Conservation (phyloP, 2,329 filamentous ascomycete species). For the Myriosclerotinia curreyana region DNA sequence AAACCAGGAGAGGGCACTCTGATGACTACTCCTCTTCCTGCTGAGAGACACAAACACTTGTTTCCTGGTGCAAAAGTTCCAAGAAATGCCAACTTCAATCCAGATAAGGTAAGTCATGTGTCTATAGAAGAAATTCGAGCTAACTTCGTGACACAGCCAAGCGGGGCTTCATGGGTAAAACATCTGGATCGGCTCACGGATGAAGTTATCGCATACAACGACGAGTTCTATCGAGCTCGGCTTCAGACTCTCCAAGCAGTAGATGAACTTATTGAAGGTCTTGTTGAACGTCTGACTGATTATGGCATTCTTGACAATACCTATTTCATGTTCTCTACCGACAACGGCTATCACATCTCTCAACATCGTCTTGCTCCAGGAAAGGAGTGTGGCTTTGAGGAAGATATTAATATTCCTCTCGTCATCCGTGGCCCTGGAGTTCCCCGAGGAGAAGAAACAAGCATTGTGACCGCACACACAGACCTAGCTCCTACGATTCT, state of each 20-base stretch:
- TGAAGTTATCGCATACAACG: conserved; percentile 47
- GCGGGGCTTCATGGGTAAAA: conserved; percentile 49
- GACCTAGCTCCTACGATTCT: conserved; percentile 52
- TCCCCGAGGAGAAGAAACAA: conserved; percentile 41
- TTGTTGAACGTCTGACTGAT: conserved; percentile 46
- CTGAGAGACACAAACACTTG: conserved; percentile 58
- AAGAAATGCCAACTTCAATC: conserved; percentile 64
- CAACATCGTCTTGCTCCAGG: conserved; percentile 51
- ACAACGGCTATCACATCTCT: conserved; percentile 53
- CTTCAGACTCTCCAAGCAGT: conserved; percentile 53
- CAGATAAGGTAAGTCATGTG: conserved; percentile 47
- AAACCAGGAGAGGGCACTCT: conserved; percentile 15
- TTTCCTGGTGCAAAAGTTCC: conserved; percentile 60
- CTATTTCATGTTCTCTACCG: conserved; percentile 59
- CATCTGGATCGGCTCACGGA: conserved; percentile 44
- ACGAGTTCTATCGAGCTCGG: conserved; percentile 51
- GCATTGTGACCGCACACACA: conserved; percentile 52
- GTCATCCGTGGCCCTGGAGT: conserved; percentile 59
- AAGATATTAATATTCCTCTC: conserved; percentile 52
- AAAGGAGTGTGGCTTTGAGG: conserved; percentile 51
- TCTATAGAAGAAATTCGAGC: not conserved
- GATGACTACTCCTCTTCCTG: conserved; percentile 54
- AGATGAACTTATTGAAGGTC: conserved; percentile 52
- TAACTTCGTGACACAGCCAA: conserved; percentile 36
- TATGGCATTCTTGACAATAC: conserved; percentile 45